Base-by-base conservation (phyloP, 148 eudicot genomes). In the Silene uniflora region DNA sequence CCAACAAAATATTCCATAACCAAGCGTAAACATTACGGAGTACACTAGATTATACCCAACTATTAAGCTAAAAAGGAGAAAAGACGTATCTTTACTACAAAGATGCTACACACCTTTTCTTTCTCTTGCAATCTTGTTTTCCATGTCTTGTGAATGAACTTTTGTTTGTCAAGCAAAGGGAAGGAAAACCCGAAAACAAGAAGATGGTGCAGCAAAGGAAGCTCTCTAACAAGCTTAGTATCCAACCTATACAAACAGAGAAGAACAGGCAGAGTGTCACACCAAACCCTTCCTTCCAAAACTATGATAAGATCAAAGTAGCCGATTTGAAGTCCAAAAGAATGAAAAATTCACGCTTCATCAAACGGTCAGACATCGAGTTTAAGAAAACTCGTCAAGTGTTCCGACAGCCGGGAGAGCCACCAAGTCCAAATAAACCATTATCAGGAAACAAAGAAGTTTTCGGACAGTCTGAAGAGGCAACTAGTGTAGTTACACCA, bases 161-260 rank as follows among this genome's bases (percentile, higher is more conserved):
- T 75, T 75, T 55, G 55, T 47, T 47, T 62, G 35, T 62, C 25
- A 75, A 74, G 75, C 72, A 60, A 67, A 35, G 70, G 21, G 19
- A 65, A 82, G 73, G 77, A 84, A 83, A 79, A 67, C 76, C 79
- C 69, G 4, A 29, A 80, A 63, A 72, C 67, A 39, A 63, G 67
- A 63, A 85, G 74, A 93, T 93, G 91, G 93, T 93, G 74, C 98
- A 93, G 74, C 98, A 93, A 83, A 89, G 90, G 74, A 92, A 92
- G 80, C 79, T 82, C 52, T 35, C 81, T 61, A 83, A 77, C 82
- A 84, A 86, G 84, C 86, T 89, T 85, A 78, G 84, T 69, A 85
- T 84, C 81, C 84, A 84, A 81, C 64, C 83, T 35, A 82, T 78
- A 78, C 71, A 65, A 71, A 19, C 82, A 46, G 81, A 88, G 10